These are phyloP conservation scores for Lentinula detonsa DNA, from an alignment of 768 basidiomycete species.

Conservation along the genomic window DNA sequence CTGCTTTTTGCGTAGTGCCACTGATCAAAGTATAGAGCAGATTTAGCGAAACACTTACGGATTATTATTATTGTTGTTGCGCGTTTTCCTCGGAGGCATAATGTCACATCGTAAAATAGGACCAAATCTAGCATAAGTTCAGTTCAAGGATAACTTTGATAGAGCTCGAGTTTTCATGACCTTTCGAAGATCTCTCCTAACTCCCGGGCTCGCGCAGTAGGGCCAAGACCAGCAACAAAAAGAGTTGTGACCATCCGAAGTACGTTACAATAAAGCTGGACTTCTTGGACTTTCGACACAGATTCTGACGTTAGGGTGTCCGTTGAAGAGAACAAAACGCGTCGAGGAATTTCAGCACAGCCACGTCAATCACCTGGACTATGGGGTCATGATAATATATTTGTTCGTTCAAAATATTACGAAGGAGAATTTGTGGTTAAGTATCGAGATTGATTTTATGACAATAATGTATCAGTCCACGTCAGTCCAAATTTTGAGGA, in stretches of 20 bases:
- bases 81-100: constrained; percentile 75
- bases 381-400: background rate
- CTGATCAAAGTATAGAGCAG: background rate
- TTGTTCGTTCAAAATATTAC: background rate
- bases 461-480: background rate
- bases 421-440: background rate
- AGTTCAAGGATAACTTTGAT: background rate
- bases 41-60: constrained; percentile 58
- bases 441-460: background rate
- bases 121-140: constrained; percentile 49
- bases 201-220: constrained; percentile 75
- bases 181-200: constrained; percentile 85
- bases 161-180: constrained; percentile 16
- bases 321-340: background rate
- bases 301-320: background rate
- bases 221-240: constrained; percentile 83
- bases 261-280: too few relatives aligned
- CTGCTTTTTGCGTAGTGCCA: too few relatives aligned
- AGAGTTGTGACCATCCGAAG: constrained; percentile 68
- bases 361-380: background rate
- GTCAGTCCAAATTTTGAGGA: background rate
- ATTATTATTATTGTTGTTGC: constrained; percentile 65
- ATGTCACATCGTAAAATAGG: constrained; percentile 86
- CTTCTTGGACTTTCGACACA: background rate
- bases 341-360: background rate